These are phyloP conservation scores for Laguncularia racemosa DNA, from an alignment of 345 rosid species.

Conservation along the genomic window DNA sequence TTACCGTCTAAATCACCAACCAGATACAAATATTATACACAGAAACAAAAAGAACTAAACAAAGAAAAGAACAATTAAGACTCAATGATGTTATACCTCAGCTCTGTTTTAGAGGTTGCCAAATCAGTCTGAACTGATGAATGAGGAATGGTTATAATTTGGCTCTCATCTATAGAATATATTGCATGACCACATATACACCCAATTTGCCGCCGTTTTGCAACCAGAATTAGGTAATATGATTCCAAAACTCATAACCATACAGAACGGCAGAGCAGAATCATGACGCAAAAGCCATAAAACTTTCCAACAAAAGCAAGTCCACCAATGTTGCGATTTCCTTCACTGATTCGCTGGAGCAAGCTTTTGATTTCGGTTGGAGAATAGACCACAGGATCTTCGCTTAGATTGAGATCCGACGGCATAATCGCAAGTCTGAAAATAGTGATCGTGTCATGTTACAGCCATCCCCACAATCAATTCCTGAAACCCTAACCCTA, in stretches of 20 bases:
- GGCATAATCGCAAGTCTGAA: no score
- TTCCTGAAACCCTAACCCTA: no score
- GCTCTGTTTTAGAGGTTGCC: constrained; percentile 90
- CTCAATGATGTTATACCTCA: constrained; percentile 36
- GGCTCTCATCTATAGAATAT: constrained; percentile 84
- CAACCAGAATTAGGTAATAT: constrained; percentile 79
- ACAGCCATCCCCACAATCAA: no score
- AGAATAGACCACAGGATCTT: constrained; percentile 88
- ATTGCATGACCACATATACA: constrained; percentile 90
- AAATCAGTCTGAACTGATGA: constrained; percentile 72
- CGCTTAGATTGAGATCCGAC: constrained; percentile 86
- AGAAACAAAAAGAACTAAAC: constrained; percentile 1
- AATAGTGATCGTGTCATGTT: no score
- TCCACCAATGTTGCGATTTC: constrained; percentile 93
- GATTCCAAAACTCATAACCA: constrained; percentile 93
- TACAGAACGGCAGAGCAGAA: no score
- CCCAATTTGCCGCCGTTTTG: constrained; percentile 86
- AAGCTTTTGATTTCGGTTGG: constrained; percentile 78
- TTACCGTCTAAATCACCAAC: no score
- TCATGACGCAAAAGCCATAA: no score
- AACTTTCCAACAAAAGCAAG: constrained; percentile 70
- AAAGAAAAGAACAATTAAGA: constrained; percentile 9
- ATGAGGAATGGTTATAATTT: constrained; percentile 83
- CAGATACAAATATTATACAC: neutral
- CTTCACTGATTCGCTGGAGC: constrained; percentile 91